phyloP scores from a whole-genome alignment of 805 yeast species.

The Nakazawaea ambrosiae region DNA sequence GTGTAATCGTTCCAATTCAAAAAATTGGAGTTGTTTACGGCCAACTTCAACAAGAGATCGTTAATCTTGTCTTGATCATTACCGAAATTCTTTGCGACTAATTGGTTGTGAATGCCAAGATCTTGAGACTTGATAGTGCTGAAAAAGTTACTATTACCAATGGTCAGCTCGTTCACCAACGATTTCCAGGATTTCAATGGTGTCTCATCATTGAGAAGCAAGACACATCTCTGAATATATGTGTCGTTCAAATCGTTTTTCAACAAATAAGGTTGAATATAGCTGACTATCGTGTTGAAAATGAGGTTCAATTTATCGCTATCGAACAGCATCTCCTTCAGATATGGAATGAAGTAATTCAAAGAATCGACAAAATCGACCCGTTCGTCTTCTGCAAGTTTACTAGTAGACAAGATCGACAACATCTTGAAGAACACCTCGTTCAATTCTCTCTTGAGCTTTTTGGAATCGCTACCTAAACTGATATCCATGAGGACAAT shows the following conservation, averaged over 20 bases:
- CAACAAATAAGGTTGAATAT: slow-evolving; percentile 7
- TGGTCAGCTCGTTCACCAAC: slow-evolving; percentile 50
- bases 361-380: slow-evolving; percentile 5
- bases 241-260: slow-evolving; percentile 2
- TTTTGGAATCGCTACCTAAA: slow-evolving; percentile 21
- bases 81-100: slow-evolving; percentile 50
- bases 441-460: slow-evolving; percentile 26
- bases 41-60: slow-evolving; percentile 4
- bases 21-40: slow-evolving; percentile 36
- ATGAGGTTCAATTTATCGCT: slow-evolving; percentile 5
- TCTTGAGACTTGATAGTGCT: not conserved
- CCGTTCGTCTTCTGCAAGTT: not conserved
- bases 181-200: slow-evolving; percentile 56
- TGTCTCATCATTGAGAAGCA: not conserved
- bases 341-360: not conserved
- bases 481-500: slow-evolving; percentile 47
- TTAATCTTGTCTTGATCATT: slow-evolving; percentile 21
- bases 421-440: slow-evolving; percentile 29
- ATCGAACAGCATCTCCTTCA: slow-evolving; percentile 5
- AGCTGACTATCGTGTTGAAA: slow-evolving; percentile 2
- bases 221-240: not conserved
- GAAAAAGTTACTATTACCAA: slow-evolving; percentile 2
- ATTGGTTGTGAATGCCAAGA: slow-evolving; percentile 3
- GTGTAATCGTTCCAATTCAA: slow-evolving; percentile 67
- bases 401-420: slow-evolving; percentile 3